phyloP scores from a whole-genome alignment of 2,329 filamentous ascomycete genomes.

The Septoria petroselini region DNA sequence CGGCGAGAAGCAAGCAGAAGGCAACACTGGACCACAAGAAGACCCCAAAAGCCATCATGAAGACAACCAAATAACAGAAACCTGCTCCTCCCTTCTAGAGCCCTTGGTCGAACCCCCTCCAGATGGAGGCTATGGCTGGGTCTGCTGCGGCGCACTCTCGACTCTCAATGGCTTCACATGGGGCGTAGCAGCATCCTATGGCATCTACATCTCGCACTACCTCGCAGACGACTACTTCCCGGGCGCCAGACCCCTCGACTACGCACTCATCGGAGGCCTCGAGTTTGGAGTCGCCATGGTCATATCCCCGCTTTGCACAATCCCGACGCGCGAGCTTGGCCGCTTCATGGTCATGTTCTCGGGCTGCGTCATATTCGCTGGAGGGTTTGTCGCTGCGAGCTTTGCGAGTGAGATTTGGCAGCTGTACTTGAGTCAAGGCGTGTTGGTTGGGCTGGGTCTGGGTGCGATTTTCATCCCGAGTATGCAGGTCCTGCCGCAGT shows the following conservation, averaged over 20 bases:
- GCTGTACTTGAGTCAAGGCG: slow-evolving; percentile 43
- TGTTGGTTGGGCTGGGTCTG: slow-evolving; percentile 42
- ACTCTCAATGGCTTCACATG: slow-evolving; percentile 37
- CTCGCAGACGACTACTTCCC: slow-evolving; percentile 39
- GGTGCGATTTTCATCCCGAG: slow-evolving; percentile 43
- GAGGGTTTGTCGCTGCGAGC: slow-evolving; percentile 40
- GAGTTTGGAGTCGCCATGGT: slow-evolving; percentile 41
- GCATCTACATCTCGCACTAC: slow-evolving; percentile 48
- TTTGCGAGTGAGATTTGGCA: slow-evolving; percentile 43
- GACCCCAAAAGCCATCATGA: not conserved
- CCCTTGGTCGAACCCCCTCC: slow-evolving; percentile 22
- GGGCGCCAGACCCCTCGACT: slow-evolving; percentile 39
- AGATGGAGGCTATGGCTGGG: slow-evolving; percentile 42
- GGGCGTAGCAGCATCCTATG: slow-evolving; percentile 39
- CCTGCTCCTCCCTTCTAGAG: slow-evolving; percentile 1
- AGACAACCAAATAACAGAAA: not conserved
- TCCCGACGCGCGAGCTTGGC: slow-evolving; percentile 32
- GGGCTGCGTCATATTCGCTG: slow-evolving; percentile 38
- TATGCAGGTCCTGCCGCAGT: slow-evolving; percentile 42
- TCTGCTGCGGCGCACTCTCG: slow-evolving; percentile 32
- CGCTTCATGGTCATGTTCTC: slow-evolving; percentile 34
- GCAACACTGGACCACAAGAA: too few relatives aligned
- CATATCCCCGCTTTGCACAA: slow-evolving; percentile 37
- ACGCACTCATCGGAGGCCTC: slow-evolving; percentile 44
- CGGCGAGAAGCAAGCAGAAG: too few relatives aligned